These are phyloP conservation scores for Saposhnikovia divaricata DNA, from an alignment of 129 eudicot species.

Conservation along the genomic window DNA sequence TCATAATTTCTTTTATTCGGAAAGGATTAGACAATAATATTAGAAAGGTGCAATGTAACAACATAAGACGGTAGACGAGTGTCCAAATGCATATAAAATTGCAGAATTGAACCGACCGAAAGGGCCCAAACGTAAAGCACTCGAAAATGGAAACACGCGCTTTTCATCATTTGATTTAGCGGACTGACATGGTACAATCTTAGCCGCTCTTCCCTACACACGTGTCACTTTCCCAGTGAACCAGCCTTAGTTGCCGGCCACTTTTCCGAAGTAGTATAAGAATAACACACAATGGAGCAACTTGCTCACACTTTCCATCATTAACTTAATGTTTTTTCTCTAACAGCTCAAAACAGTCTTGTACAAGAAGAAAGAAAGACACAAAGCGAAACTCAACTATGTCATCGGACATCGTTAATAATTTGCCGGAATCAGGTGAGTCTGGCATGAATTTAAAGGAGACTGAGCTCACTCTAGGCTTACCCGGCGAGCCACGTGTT, in stretches of 20 bases:
- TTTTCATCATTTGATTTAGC: conserved; percentile 20
- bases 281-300: neutral
- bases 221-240: conserved; percentile 27
- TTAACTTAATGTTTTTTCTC: neutral
- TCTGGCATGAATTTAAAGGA: conserved; percentile 40
- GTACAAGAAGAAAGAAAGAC: neutral
- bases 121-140: conserved; percentile 7
- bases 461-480: conserved; percentile 78
- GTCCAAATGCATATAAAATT: neutral
- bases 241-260: neutral
- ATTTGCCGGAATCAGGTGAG: conserved; percentile 18
- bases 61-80: neutral
- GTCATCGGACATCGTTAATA: conserved; percentile 19
- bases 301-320: neutral
- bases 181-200: conserved; percentile 36
- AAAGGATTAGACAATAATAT: too few relatives aligned
- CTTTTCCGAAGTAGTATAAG: conserved; percentile 6
- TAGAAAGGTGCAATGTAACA: neutral
- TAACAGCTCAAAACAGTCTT: neutral
- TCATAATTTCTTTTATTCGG: too few relatives aligned
- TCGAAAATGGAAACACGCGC: neutral
- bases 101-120: neutral
- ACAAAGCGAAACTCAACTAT: neutral
- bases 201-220: conserved; percentile 25
- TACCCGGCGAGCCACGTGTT: conserved; percentile 48